Percentiles rank a stretch among this genome's conserved stretches.
These are phyloP conservation scores for Apiospora pterosperma DNA, from an alignment of 2,329 filamentous ascomycete genomes.

Conservation along the genomic window DNA sequence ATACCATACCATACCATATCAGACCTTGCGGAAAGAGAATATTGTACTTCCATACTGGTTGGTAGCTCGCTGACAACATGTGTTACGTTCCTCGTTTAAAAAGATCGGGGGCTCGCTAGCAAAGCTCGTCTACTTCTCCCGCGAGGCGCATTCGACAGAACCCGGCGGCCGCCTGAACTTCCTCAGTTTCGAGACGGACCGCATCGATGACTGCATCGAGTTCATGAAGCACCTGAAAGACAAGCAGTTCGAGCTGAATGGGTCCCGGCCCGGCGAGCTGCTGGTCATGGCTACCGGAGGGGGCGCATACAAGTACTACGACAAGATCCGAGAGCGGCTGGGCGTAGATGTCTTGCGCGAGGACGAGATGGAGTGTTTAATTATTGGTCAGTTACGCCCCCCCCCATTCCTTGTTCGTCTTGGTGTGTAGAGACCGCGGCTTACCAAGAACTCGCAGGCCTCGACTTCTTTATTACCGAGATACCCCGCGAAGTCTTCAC, in stretches of 20 bases:
- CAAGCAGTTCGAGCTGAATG: slow-evolving; percentile 75
- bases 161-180: slow-evolving; percentile 92
- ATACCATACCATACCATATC: background rate
- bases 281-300: slow-evolving; percentile 96
- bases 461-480: slow-evolving; percentile 98
- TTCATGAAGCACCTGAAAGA: slow-evolving; percentile 85
- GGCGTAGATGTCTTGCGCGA: slow-evolving; percentile 87
- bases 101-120: slow-evolving; percentile 94
- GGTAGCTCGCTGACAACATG: slow-evolving; percentile 3
- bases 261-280: slow-evolving; percentile 66
- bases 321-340: slow-evolving; percentile 78
- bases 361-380: slow-evolving; percentile 98
- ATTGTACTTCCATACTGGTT: background rate
- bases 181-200: slow-evolving; percentile 91
- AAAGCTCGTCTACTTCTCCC: slow-evolving; percentile 96
- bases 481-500: slow-evolving; percentile 97
- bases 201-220: slow-evolving; percentile 88
- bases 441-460: slow-evolving; percentile 47
- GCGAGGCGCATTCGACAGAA: slow-evolving; percentile 74
- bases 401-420: background rate
- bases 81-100: background rate
- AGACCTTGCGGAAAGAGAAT: background rate
- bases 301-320: slow-evolving; percentile 95
- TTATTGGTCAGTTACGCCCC: slow-evolving; percentile 69
- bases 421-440: background rate